Conservation (phyloP, 2,329 filamentous ascomycete genomes). For the Cyclaneusma minus region DNA sequence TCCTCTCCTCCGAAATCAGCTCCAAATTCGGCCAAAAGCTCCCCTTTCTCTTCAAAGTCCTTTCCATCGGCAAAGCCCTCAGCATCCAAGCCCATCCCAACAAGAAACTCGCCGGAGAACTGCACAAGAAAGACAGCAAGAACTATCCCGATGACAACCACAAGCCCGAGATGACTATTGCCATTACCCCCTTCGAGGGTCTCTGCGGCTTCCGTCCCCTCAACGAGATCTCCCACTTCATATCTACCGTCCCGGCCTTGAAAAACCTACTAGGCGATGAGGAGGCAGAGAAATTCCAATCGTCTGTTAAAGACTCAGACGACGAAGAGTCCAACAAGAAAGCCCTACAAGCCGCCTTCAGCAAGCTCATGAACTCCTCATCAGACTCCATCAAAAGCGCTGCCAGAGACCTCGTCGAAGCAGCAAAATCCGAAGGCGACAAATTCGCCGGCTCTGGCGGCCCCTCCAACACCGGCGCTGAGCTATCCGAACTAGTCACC, state of each 20-base stretch:
- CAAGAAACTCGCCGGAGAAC: slow-evolving; percentile 79
- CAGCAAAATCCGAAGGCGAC: slow-evolving; percentile 50
- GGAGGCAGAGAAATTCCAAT: slow-evolving; percentile 38
- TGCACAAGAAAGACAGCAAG: slow-evolving; percentile 74
- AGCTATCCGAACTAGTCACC: slow-evolving; percentile 61
- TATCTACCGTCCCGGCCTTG: slow-evolving; percentile 41
- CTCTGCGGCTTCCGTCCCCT: slow-evolving; percentile 90
- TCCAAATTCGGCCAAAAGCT: slow-evolving; percentile 68
- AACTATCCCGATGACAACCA: slow-evolving; percentile 99
- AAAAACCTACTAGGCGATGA: slow-evolving; percentile 51
- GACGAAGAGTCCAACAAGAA: slow-evolving; percentile 54
- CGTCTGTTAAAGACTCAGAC: slow-evolving; percentile 30
- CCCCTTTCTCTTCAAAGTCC: slow-evolving; percentile 94
- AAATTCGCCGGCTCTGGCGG: slow-evolving; percentile 64
- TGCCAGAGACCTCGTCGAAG: slow-evolving; percentile 51
- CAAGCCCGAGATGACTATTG: slow-evolving; percentile 99
- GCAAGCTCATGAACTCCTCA: slow-evolving; percentile 64
- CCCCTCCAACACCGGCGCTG: slow-evolving; percentile 48
- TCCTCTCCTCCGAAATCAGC: slow-evolving; percentile 60
- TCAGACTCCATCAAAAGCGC: slow-evolving; percentile 48
- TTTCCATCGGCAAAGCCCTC: slow-evolving; percentile 88
- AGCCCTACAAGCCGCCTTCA: slow-evolving; percentile 61
- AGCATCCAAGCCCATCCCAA: slow-evolving; percentile 96
- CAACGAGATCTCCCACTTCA: slow-evolving; percentile 72
- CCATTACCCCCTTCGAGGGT: slow-evolving; percentile 89